These are phyloP conservation scores for Lavandula angustifolia DNA, from an alignment of 257 asterid species.

Conservation along the genomic window DNA sequence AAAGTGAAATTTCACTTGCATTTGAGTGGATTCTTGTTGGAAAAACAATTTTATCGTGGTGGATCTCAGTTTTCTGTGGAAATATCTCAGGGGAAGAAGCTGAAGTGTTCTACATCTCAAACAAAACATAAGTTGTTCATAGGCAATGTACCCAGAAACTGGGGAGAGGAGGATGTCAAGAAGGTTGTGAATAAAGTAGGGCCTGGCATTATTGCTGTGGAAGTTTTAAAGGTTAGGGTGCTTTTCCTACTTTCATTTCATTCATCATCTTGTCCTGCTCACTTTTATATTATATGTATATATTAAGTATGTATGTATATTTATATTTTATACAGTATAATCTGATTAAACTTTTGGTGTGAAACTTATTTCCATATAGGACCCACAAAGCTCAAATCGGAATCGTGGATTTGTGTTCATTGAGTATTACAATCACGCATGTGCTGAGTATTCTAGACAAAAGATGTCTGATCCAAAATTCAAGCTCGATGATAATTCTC, in stretches of 20 bases:
- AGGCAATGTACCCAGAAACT: constrained; percentile 85
- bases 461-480: constrained; percentile 79
- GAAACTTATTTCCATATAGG: constrained; percentile 51
- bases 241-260: neutral
- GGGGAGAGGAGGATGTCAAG: constrained; percentile 87
- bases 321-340: too few relatives aligned
- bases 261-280: too few relatives aligned
- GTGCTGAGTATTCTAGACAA: constrained; percentile 94
- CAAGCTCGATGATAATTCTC: constrained; percentile 87
- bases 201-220: constrained; percentile 81
- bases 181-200: constrained; percentile 72
- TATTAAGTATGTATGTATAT: too few relatives aligned
- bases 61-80: constrained; percentile 22
- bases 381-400: constrained; percentile 71
- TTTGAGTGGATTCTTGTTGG: constrained; percentile 12
- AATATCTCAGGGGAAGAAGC: constrained; percentile 67
- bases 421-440: constrained; percentile 93
- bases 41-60: constrained; percentile 16
- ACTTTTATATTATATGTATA: too few relatives aligned
- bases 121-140: constrained; percentile 85
- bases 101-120: constrained; percentile 91
- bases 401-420: constrained; percentile 93
- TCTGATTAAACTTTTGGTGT: constrained; percentile 12
- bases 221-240: constrained; percentile 68
- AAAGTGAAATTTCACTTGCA: constrained; percentile 8